Conservation (phyloP, 192 early-diverging fungal genomes). For the Entomortierella parvispora region DNA sequence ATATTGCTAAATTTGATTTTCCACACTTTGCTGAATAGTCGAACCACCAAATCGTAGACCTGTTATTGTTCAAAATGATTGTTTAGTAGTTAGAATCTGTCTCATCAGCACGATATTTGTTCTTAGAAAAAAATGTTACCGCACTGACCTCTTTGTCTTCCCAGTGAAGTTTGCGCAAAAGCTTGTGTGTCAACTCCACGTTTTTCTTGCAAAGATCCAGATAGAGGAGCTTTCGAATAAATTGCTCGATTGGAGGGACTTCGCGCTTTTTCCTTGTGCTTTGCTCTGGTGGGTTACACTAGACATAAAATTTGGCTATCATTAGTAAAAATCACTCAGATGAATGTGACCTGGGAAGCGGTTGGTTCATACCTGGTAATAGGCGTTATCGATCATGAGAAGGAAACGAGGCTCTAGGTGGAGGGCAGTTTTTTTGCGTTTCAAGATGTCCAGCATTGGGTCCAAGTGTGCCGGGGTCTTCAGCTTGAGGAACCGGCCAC, state of each 20-base stretch:
- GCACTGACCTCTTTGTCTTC: constrained; percentile 65
- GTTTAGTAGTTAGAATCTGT: not conserved
- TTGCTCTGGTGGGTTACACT: constrained; percentile 86
- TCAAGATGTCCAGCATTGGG: constrained; percentile 87
- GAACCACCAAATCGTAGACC: constrained; percentile 69
- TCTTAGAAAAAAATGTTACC: no score
- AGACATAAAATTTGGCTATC: no score
- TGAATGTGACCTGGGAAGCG: no score
- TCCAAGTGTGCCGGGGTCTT: constrained; percentile 77
- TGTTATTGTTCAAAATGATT: no score
- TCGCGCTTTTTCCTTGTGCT: constrained; percentile 70
- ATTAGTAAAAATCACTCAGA: no score
- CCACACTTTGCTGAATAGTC: constrained; percentile 91
- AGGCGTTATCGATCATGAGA: constrained; percentile 95
- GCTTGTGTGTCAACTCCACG: constrained; percentile 71
- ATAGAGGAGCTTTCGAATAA: constrained; percentile 90
- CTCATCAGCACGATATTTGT: not conserved
- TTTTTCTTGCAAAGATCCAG: constrained; percentile 80
- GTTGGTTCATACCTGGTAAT: constrained; percentile 73
- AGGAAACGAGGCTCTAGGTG: constrained; percentile 86
- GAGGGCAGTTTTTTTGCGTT: constrained; percentile 86
- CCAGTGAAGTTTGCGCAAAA: constrained; percentile 92
- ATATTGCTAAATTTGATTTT: constrained; percentile 93
- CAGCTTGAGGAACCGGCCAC: constrained; percentile 85
- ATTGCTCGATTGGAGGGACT: constrained; percentile 86